A percentile compares a stretch with the other conserved stretches of the same genome.
phyloP scores from a whole-genome alignment of 176 grass and related monocot genomes.

The Avena sativa region DNA sequence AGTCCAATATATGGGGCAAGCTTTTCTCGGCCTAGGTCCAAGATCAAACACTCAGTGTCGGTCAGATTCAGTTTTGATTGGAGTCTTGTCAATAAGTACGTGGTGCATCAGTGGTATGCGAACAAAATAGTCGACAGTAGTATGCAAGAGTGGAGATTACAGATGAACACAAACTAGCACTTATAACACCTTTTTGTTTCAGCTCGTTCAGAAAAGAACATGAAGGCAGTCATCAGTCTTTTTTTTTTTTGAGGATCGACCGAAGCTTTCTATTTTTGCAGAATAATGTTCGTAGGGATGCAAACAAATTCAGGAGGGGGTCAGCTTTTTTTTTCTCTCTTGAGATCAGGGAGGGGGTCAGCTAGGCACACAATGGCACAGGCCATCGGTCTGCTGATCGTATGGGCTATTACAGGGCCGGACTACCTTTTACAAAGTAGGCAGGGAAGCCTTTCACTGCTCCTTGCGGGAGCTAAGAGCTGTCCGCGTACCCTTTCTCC shows the following conservation, averaged over 20 bases:
- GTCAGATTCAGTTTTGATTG: background rate
- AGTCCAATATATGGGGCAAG: too few species aligned
- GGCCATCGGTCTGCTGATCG: background rate
- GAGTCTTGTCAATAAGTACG: background rate
- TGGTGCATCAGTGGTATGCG: background rate
- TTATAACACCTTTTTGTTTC: background rate
- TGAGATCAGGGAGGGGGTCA: too few species aligned
- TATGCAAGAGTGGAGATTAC: background rate
- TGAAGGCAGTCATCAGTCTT: background rate
- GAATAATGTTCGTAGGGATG: too few species aligned
- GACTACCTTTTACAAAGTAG: background rate
- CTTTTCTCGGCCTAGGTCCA: too few species aligned
- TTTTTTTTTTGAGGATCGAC: too few species aligned
- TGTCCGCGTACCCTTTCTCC: too few species aligned
- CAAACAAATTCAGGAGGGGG: too few species aligned
- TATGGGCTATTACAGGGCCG: background rate
- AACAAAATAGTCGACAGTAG: background rate
- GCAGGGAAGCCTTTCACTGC: background rate
- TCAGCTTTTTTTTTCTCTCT: too few species aligned
- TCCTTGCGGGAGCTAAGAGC: too few species aligned
- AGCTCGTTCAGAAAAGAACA: background rate
- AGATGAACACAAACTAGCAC: background rate
- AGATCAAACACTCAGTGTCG: background rate
- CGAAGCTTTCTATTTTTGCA: too few species aligned
- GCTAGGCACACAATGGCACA: too few species aligned